A percentile compares a stretch with the other conserved stretches of the same genome.
phyloP scores from a whole-genome alignment of 345 rosid species.

The Eutrema heterophyllum region DNA sequence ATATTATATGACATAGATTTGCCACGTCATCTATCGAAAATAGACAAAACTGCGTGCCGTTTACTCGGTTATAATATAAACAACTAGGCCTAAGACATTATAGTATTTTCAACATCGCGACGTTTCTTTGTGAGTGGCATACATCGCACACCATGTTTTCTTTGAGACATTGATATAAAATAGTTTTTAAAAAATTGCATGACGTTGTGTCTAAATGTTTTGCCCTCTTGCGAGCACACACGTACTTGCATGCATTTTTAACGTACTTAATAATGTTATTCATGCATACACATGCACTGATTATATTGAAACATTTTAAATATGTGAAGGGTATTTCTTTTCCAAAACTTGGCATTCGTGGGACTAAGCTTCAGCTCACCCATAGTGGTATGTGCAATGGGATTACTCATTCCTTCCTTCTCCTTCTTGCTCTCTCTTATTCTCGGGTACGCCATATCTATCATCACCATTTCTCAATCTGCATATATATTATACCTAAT shows the following conservation, averaged over 20 bases:
- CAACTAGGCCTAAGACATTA: neutral
- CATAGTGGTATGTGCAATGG: constrained; percentile 80
- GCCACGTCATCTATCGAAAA: neutral
- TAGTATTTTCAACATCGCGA: constrained; percentile 8
- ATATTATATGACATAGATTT: constrained; percentile 5
- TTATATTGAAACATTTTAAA: neutral
- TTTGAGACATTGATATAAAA: neutral
- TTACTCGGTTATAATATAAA: neutral
- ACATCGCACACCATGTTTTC: constrained; percentile 10
- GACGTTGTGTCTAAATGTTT: neutral
- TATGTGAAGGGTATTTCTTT: constrained; percentile 46
- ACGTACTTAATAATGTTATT: neutral
- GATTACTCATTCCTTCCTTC: constrained; percentile 56
- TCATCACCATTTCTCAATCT: neutral
- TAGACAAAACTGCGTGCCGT: constrained; percentile 1
- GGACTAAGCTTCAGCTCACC: constrained; percentile 75
- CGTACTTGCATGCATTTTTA: constrained; percentile 8
- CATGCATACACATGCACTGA: neutral
- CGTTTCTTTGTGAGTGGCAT: constrained; percentile 19
- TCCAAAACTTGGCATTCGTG: constrained; percentile 65
- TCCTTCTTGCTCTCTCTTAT: constrained; percentile 56
- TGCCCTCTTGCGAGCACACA: neutral
- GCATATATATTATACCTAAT: neutral
- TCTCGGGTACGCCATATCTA: constrained; percentile 43
- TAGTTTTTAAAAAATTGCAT: neutral